These are phyloP conservation scores for Pythium dissimile DNA, from an alignment of 352 stramenopile species.

Conservation along the genomic window DNA sequence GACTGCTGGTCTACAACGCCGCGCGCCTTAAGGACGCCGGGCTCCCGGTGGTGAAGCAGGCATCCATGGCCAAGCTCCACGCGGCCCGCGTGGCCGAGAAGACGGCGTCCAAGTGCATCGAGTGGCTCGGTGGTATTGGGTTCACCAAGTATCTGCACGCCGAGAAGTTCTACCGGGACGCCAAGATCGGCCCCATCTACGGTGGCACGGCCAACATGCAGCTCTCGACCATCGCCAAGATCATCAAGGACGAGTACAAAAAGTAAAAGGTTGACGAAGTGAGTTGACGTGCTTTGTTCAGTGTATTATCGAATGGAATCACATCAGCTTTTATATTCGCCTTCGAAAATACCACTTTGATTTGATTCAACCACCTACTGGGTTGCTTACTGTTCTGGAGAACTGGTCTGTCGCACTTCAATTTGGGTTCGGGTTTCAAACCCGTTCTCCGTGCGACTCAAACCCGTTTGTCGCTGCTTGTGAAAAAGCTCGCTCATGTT, in stretches of 20 bases:
- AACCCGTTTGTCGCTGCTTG: conserved; percentile 23
- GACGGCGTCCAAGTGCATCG: conserved; percentile 95
- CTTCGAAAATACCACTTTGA: not conserved
- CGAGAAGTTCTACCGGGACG: conserved; percentile 97
- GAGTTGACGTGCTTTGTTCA: not conserved
- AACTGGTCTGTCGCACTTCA: conserved; percentile 16
- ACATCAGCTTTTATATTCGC: too few relatives aligned
- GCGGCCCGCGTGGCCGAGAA: conserved; percentile 94
- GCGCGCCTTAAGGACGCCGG: conserved; percentile 93
- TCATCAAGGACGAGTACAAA: conserved; percentile 88
- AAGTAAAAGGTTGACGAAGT: conserved; percentile 53
- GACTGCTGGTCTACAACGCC: conserved; percentile 94
- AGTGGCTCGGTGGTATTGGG: conserved; percentile 94
- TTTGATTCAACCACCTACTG: too few relatives aligned
- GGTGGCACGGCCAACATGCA: conserved; percentile 98
- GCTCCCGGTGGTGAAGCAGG: conserved; percentile 90
- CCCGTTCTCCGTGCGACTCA: not conserved
- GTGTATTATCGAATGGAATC: too few relatives aligned
- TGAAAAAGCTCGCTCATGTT: conserved; percentile 9
- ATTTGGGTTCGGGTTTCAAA: conserved; percentile 21
- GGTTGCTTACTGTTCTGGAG: too few relatives aligned
- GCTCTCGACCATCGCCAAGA: conserved; percentile 93
- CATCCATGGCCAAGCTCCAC: conserved; percentile 97
- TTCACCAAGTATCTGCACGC: conserved; percentile 94
- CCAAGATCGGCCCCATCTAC: conserved; percentile 97